Evolutionary conservation across 1,284 basidiomycete genomes (phyloP), one percentile per base, ranked within the genome.

Genomic region (Stygiomarasmius scandens): DNA sequence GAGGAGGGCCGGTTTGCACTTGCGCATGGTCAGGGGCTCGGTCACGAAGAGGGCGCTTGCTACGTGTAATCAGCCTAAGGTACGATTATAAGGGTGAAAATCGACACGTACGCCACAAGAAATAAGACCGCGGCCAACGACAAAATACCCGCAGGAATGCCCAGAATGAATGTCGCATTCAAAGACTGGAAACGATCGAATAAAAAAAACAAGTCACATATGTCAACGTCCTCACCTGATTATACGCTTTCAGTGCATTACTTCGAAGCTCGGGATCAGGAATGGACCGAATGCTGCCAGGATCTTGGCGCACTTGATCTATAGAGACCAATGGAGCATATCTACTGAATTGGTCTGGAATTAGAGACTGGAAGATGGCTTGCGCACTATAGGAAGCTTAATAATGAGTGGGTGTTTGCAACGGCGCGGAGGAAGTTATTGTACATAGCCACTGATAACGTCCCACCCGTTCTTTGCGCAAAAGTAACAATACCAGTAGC

Each of bases 381-480:
- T 62, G 60, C 3, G 62, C 60, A 34, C 38, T 41, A 62, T 24
- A 46, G 52, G 4, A 12, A 41, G 16, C 14, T 9, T 12, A 19
- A 41, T 41, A 19, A 9, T 12, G 38, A 41, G 6, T 9, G 38
- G n/a, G 5, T 4, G 5, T 16, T 5, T 16, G 38, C n/a, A n/a
- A n/a, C n/a, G n/a, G n/a, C n/a, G 16, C n/a, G 38, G 14, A 41
- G 38, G 16, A 41, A 41, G 16, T 19, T 16, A 6, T 4, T 16
- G 4, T 16, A 41, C 38, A 41, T 41, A 19, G 38, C 55, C 20
- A 64, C 54, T 2, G 61, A 59, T 19, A 64, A 24, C 6, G 59
- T 63, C 4, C 63, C 63, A 34, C 63, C 61, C 38, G 63, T 47
- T 44, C 59, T 61, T 53, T 63, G 63, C 23, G 29, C 55, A 23